Conservation (phyloP, 73 alveolate species). For the Breviolum minutum region DNA sequence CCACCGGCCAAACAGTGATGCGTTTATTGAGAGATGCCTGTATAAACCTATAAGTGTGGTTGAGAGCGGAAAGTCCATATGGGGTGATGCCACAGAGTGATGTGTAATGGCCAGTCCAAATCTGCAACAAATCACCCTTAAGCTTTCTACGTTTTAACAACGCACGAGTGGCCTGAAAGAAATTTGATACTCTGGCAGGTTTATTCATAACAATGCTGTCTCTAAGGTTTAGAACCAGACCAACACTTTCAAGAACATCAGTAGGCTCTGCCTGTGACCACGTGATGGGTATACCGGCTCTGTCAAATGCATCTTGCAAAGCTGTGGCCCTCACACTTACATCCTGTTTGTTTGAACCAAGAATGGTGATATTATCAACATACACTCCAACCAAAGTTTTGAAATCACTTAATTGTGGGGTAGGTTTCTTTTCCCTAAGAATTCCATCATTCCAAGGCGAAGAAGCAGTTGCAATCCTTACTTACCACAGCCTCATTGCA, state of each 20-base stretch:
- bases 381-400: not conserved
- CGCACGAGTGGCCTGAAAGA: not conserved
- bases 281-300: not conserved
- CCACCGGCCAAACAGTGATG: not conserved
- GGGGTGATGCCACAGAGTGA: not conserved
- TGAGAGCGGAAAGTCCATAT: not conserved
- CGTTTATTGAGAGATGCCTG: not conserved
- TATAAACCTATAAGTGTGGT: not conserved
- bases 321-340: not conserved
- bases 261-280: not conserved
- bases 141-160: not conserved
- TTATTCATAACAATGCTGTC: not conserved
- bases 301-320: not conserved
- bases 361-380: not conserved
- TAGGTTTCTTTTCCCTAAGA: not conserved
- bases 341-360: not conserved
- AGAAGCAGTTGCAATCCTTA: not conserved
- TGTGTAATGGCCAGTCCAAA: slow-evolving; percentile 23
- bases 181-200: not conserved
- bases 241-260: not conserved
- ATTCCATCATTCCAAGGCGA: not conserved
- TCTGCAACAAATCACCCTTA: not conserved
- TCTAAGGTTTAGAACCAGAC: not conserved
- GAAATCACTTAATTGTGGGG: not conserved
- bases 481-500: not conserved